Conservation (phyloP, 1,284 basidiomycete species). For the Moesziomyces antarcticus region DNA sequence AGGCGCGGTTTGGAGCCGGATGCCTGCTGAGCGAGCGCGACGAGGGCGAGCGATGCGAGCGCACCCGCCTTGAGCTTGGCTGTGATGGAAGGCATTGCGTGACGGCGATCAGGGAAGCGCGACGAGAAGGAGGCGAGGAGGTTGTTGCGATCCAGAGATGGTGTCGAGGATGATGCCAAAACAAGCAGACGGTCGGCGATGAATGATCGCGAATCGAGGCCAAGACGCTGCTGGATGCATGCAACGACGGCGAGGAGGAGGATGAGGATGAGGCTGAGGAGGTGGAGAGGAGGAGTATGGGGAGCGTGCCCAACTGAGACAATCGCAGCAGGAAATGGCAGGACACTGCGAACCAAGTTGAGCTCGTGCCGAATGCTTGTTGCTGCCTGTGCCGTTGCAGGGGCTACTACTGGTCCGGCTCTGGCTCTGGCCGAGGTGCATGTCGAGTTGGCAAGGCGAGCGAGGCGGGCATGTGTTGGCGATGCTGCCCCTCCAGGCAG, state of each 20-base stretch:
- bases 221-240: not conserved
- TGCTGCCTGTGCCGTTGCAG: no score
- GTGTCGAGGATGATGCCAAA: not conserved
- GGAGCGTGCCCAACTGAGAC: no score
- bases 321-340: no score
- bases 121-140: not conserved
- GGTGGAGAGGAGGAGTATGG: no score
- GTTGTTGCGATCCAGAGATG: not conserved
- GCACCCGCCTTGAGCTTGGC: slow-evolving; percentile 15
- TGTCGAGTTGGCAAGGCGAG: no score
- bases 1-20: slow-evolving; percentile 33
- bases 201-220: not conserved
- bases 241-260: not conserved
- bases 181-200: not conserved
- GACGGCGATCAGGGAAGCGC: not conserved
- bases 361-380: no score
- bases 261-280: not conserved
- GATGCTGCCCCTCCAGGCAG: no score
- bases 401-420: no score
- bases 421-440: no score
- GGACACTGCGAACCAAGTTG: no score
- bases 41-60: slow-evolving; percentile 20
- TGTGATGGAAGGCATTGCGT: slow-evolving; percentile 5
- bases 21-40: slow-evolving; percentile 7
- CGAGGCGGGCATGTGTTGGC: no score